These are phyloP conservation scores for Hypomontagnella submonticulosa DNA, from an alignment of 495 filamentous ascomycete species.

Conservation along the genomic window DNA sequence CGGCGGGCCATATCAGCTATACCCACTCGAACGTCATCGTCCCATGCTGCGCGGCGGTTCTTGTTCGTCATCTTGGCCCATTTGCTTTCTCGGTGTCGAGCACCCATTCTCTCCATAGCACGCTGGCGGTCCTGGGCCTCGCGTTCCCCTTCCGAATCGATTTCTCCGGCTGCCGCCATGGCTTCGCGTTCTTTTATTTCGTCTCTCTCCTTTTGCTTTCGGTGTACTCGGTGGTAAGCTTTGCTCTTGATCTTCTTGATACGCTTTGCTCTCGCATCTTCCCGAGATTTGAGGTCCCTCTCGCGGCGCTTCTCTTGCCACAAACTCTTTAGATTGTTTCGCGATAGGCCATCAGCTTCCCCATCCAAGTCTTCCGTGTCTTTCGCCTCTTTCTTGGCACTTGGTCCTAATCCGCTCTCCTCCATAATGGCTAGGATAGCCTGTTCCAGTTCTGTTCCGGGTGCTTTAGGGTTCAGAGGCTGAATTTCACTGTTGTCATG, in stretches of 20 bases:
- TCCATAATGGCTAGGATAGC: constrained; percentile 88
- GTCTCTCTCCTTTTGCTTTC: constrained; percentile 80
- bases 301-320: constrained; percentile 79
- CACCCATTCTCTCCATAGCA: constrained; percentile 89
- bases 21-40: constrained; percentile 80
- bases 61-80: constrained; percentile 93
- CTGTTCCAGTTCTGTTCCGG: constrained; percentile 82
- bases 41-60: constrained; percentile 81
- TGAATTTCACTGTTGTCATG: constrained; percentile 61
- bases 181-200: constrained; percentile 77
- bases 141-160: constrained; percentile 76
- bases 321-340: constrained; percentile 76
- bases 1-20: constrained; percentile 83
- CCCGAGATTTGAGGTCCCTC: constrained; percentile 89
- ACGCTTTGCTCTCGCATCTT: constrained; percentile 86
- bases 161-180: constrained; percentile 72
- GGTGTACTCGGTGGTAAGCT: constrained; percentile 88
- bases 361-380: constrained; percentile 72
- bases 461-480: constrained; percentile 65
- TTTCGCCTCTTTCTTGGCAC: constrained; percentile 57
- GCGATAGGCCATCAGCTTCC: constrained; percentile 73
- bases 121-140: constrained; percentile 81
- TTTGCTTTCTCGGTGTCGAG: constrained; percentile 88
- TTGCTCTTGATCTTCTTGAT: constrained; percentile 99
- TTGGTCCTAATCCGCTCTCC: constrained; percentile 79